Evolutionary conservation across 371 early-diverging fungal species (phyloP), one percentile per base, ranked within the genome.

Genomic region (Fennellomyces sp.): DNA sequence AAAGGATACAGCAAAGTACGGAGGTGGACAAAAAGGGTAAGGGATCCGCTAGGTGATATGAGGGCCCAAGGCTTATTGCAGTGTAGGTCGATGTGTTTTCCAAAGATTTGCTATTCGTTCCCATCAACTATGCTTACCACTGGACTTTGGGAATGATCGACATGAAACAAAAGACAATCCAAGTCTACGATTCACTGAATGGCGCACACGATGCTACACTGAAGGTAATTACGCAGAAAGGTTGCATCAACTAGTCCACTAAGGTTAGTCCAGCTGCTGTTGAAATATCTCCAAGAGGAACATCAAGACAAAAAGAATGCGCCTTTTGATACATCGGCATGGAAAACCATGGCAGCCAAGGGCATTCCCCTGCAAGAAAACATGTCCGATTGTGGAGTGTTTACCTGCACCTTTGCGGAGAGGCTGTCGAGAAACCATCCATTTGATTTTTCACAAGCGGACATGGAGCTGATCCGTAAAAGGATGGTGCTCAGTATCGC

Each of bases 301-400:
- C 76, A 76, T 52, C n/a, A 67, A 48, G 92, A 94, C 63, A 94
- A 95, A 60, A 84, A 81, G 61, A 84, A 87, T 33, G 27, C 38
- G 2, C 62, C 74, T 7, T 73, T 93, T 49, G 88, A 93, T 63
- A 65, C 72, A 2, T 35, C 69, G 4, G 91, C 73, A 0, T 97
- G 97, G 97, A 75, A 62, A 30, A 68, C 80, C 45, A 69, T 71
- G 27, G 67, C 81, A 19, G 91, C 91, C 1, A 93, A 85, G 66
- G 75, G 86, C 61, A 93, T 94, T 19, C 97, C 97, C 0, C 67
- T 69, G 6, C 99, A 99, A 72, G 58, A 70, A 30, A 99, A 98
- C 67, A 92, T 94, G 38, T 92, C 85, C 48, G 99, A 99, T 72
- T 99, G 99, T 72, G 99, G 99, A n/a, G 97, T 98, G 3, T 99